Evolutionary conservation across 441 rosid species (phyloP).

Genomic region (Hura crepitans): DNA sequence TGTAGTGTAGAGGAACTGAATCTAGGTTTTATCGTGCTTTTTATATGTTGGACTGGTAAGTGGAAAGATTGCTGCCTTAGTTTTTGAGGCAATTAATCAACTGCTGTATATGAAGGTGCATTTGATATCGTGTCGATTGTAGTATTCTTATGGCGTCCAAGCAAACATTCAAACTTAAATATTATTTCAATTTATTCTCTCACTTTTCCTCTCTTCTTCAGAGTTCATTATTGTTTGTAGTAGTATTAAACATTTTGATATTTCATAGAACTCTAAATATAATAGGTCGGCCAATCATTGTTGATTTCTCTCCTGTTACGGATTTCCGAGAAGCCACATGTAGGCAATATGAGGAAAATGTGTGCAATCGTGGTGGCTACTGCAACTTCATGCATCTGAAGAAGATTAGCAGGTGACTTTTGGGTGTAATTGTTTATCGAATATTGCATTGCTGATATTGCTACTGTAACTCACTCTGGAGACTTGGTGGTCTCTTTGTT

Average conservation of each 20-base stretch:
- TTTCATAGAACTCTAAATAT: slow-evolving; percentile 5
- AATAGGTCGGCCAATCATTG: slow-evolving; percentile 73
- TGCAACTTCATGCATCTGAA: slow-evolving; percentile 70
- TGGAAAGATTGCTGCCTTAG: not conserved
- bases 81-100: not conserved
- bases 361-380: slow-evolving; percentile 67
- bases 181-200: not conserved
- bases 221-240: not conserved
- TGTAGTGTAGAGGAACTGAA: not conserved
- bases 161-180: not conserved
- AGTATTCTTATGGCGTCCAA: not conserved
- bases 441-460: not conserved
- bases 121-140: not conserved
- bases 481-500: not conserved
- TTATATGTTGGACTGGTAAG: not conserved
- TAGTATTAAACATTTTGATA: not conserved
- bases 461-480: not conserved
- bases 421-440: not conserved
- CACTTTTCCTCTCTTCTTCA: not conserved
- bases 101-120: not conserved
- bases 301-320: slow-evolving; percentile 74
- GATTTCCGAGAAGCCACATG: slow-evolving; percentile 88
- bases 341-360: slow-evolving; percentile 74
- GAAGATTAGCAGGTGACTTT: slow-evolving; percentile 45
- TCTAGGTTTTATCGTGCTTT: not conserved